phyloP scores from a whole-genome alignment of 169 alveolate species.

The Perkinsus chesapeaki region DNA sequence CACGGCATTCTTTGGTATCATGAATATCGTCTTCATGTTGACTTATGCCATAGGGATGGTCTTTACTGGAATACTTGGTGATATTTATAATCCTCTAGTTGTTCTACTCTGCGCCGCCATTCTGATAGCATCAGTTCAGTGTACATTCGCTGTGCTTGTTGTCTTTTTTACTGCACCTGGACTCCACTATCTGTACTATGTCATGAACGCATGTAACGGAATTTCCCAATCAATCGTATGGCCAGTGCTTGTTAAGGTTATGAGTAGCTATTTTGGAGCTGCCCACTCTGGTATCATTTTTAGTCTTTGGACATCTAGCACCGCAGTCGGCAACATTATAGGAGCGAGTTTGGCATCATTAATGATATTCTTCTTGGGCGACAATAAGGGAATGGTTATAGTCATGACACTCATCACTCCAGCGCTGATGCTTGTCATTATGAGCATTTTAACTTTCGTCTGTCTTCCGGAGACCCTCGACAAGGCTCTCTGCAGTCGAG shows the following conservation, averaged over 20 bases:
- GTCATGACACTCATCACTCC: slow-evolving; percentile 3
- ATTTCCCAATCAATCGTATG: slow-evolving; percentile 26
- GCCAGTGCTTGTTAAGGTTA: slow-evolving; percentile 26
- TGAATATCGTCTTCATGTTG: neutral
- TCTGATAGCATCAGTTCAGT: neutral
- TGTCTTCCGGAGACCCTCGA: slow-evolving; percentile 11
- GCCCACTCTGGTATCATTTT: slow-evolving; percentile 29
- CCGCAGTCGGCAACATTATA: slow-evolving; percentile 36
- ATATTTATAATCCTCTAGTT: neutral
- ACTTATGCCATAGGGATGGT: slow-evolving; percentile 20
- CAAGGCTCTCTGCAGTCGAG: neutral
- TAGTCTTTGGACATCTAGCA: slow-evolving; percentile 45
- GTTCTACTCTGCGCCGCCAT: slow-evolving; percentile 13
- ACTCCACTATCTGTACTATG: neutral
- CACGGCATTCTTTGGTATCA: neutral
- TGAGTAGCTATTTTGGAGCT: slow-evolving; percentile 39
- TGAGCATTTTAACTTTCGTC: slow-evolving; percentile 7
- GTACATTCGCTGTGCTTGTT: slow-evolving; percentile 3
- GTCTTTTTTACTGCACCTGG: slow-evolving; percentile 8
- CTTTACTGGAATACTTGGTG: slow-evolving; percentile 20
- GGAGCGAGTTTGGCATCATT: slow-evolving; percentile 31
- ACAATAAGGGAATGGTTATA: slow-evolving; percentile 24
- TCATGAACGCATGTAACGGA: slow-evolving; percentile 29
- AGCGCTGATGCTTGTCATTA: slow-evolving; percentile 11
- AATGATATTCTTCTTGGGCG: slow-evolving; percentile 2